Evolutionary conservation across 768 basidiomycete species (phyloP).

Genomic region (Leccinum variicolor): DNA sequence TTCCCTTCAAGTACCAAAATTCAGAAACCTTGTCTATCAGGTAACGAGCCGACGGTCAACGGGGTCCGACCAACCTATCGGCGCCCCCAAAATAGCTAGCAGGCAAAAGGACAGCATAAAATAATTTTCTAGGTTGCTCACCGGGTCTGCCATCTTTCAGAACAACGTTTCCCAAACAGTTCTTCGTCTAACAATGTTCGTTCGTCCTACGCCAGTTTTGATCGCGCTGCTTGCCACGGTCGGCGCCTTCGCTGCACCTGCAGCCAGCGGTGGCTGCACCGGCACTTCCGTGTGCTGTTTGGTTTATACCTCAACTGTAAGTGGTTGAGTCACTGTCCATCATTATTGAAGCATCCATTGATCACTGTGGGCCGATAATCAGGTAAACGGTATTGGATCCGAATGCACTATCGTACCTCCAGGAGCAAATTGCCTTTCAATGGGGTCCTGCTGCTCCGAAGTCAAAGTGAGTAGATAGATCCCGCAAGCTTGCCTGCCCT

Average conservation of each 20-base stretch:
- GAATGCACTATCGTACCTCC: background rate
- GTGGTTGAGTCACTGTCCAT: background rate
- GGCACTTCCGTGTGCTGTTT: background rate
- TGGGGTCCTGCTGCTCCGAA: background rate
- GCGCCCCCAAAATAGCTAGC: too few species aligned
- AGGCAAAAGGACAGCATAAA: too few species aligned
- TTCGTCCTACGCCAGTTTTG: background rate
- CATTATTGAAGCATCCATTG: background rate
- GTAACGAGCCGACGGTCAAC: too few species aligned
- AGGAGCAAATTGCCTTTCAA: too few species aligned
- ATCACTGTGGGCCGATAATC: background rate
- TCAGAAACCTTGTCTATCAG: too few species aligned
- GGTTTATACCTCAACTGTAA: background rate
- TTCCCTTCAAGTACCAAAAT: too few species aligned
- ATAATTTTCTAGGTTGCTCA: background rate
- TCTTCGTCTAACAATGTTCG: slow-evolving; percentile 1
- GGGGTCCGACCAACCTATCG: too few species aligned
- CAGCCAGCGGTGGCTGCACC: background rate
- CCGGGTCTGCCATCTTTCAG: too few species aligned
- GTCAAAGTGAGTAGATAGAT: background rate
- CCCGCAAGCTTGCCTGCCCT: background rate
- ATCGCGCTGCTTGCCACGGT: background rate
- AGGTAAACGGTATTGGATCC: background rate
- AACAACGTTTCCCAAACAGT: too few species aligned
- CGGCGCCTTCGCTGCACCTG: background rate